A percentile compares a stretch with the other conserved stretches of the same genome.
phyloP scores from a whole-genome alignment of 1,139 yeast species.

The Scheffersomyces titani region DNA sequence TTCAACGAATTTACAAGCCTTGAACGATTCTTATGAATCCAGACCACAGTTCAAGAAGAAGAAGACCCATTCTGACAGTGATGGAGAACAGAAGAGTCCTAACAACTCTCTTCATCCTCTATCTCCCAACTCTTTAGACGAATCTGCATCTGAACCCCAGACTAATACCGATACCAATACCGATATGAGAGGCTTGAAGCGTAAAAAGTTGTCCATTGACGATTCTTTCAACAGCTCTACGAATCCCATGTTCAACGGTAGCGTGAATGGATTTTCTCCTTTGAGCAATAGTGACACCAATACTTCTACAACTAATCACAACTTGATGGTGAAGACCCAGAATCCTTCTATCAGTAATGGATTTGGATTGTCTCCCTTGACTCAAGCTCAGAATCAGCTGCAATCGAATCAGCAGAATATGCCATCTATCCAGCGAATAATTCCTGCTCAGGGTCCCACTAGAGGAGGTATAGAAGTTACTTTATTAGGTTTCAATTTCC shows the following conservation, averaged over 20 bases:
- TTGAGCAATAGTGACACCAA: conserved; percentile 49
- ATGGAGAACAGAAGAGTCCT: conserved; percentile 5
- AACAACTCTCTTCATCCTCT: conserved; percentile 31
- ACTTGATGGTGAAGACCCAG: conserved; percentile 3
- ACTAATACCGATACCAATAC: conserved; percentile 39
- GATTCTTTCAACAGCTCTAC: conserved; percentile 40
- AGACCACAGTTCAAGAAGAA: conserved; percentile 6
- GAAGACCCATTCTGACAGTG: background rate
- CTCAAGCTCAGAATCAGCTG: conserved; percentile 7
- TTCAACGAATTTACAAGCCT: conserved; percentile 17
- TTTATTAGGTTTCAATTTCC: conserved; percentile 80
- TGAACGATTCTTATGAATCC: conserved; percentile 6
- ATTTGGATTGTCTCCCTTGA: conserved; percentile 16
- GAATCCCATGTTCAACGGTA: conserved; percentile 49
- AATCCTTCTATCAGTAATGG: conserved; percentile 6
- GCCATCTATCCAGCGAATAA: conserved; percentile 77
- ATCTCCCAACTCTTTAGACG: conserved; percentile 68
- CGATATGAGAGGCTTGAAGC: conserved; percentile 32
- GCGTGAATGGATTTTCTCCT: conserved; percentile 44
- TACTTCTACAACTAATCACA: conserved; percentile 31
- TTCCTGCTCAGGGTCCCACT: conserved; percentile 93
- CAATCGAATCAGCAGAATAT: conserved; percentile 14
- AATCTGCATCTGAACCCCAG: conserved; percentile 62
- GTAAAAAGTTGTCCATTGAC: conserved; percentile 47
- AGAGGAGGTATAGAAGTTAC: conserved; percentile 97